A percentile compares a stretch with the other conserved stretches of the same genome.
Evolutionary conservation across 441 rosid genomes (phyloP).

Genomic region (Adansonia gregorii): DNA sequence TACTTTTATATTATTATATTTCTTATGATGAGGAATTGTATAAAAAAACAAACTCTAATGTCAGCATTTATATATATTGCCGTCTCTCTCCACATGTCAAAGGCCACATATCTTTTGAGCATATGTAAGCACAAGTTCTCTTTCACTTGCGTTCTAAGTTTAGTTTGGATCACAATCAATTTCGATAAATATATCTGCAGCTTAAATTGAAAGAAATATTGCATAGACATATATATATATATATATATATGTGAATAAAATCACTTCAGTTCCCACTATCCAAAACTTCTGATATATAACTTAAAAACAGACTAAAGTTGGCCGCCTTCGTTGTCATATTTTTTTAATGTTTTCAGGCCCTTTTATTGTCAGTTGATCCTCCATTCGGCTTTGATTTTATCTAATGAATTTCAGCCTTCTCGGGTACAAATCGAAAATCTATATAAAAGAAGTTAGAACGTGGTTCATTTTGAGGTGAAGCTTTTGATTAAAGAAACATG

Average conservation of each 20-base stretch:
- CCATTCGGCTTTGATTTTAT: background rate
- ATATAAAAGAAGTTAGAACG: background rate
- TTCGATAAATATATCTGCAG: too few species aligned
- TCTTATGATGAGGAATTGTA: too few species aligned
- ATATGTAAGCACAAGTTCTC: background rate
- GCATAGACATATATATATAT: too few species aligned
- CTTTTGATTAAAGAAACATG: constrained; percentile 28
- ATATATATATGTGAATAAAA: too few species aligned
- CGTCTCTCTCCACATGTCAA: background rate
- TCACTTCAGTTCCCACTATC: too few species aligned
- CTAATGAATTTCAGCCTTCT: background rate
- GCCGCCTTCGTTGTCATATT: too few species aligned
- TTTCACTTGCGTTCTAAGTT: background rate
- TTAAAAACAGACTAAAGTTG: too few species aligned
- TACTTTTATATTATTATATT: too few species aligned
- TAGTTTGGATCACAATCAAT: background rate
- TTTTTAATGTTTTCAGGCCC: background rate
- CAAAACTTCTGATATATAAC: too few species aligned
- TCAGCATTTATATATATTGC: too few species aligned
- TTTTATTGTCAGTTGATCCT: background rate
- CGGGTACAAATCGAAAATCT: background rate
- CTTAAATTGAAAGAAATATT: too few species aligned
- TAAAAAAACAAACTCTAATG: too few species aligned
- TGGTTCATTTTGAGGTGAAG: constrained; percentile 15
- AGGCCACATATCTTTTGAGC: background rate